Base-by-base conservation (phyloP, 164 flowering plant genomes). In the Sextonia rubra region DNA sequence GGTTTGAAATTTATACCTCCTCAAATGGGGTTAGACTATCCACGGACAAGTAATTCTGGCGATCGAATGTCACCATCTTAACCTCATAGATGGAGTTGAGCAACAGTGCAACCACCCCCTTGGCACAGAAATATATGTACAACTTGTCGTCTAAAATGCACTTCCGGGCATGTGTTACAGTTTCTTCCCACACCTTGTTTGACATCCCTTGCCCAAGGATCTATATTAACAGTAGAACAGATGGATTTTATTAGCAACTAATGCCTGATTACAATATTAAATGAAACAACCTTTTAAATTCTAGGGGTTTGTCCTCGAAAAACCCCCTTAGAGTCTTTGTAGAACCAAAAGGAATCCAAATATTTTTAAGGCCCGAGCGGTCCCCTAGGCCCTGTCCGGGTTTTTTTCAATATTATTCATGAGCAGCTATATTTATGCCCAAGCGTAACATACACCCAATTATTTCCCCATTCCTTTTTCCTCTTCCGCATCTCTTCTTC, bases 191-290 rank as follows among this genome's bases (percentile, higher is more conserved):
- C 77, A 73, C 83, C 77, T 80, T 91, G 30, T 87, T 88, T 2
- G 97, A 87, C 91, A 90, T 90, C 17, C 87, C 89, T 25, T 20
- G 7, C 0, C 90, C 90, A 62, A 89, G 74, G 56, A 85, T 81
- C 92, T 90, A 18, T 67, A 69, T 32, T 66, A 69, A 72, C 17
- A 72, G 48, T 2, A 29, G 49, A 73, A 73, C 8, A 87, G 30
- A 48, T 26, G 44, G 68, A n/a, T 12, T 56, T 70, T 27, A 69
- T 23, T n/a, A 55, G 15, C 63, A 32, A 66, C 30, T 1, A 66
- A 17, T 9, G 9, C 64, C 20, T 14, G 64, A 69, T 2, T 12
- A 44, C 47, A 23, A 22, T 25, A 70, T n/a, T 12, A 70, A 65
- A 37, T 48, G 23, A 44, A 44, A 64, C 47, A 29, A 47, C 20